Conservation (phyloP, 805 yeast species). For the Candida pini region DNA sequence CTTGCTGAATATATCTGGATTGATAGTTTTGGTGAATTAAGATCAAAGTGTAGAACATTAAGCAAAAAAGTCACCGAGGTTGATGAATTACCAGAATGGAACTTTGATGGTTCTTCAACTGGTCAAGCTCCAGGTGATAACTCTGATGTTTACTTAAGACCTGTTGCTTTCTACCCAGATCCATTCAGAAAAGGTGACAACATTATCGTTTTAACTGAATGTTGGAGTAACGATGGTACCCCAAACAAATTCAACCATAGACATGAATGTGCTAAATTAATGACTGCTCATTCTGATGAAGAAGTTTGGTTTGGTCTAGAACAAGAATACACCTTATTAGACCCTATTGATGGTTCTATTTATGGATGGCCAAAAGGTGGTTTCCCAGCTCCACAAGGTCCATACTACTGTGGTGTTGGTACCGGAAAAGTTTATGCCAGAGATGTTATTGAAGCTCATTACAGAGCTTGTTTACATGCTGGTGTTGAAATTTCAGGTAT, state of each 20-base stretch:
- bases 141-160: conserved; percentile 92
- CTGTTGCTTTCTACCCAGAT: conserved; percentile 92
- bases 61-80: conserved; percentile 58
- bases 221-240: conserved; percentile 98
- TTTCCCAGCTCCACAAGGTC: conserved; percentile 99
- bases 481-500: conserved; percentile 92
- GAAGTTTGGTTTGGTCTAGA: conserved; percentile 97
- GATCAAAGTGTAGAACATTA: conserved; percentile 93
- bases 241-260: conserved; percentile 99
- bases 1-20: conserved; percentile 98
- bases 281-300: conserved; percentile 84
- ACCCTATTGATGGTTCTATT: conserved; percentile 70
- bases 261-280: conserved; percentile 91
- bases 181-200: conserved; percentile 98
- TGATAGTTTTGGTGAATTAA: conserved; percentile 83
- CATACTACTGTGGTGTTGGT: conserved; percentile 99
- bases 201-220: conserved; percentile 89
- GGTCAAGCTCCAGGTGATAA: conserved; percentile 98
- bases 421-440: conserved; percentile 97
- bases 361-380: conserved; percentile 99
- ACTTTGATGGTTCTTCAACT: conserved; percentile 98
- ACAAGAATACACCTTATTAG: conserved; percentile 97
- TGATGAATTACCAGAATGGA: conserved; percentile 97
- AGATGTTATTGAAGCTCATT: conserved; percentile 98
- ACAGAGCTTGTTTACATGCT: conserved; percentile 94